Conservation (phyloP, 148 eudicot species). For the Suaeda aralocaspica region DNA sequence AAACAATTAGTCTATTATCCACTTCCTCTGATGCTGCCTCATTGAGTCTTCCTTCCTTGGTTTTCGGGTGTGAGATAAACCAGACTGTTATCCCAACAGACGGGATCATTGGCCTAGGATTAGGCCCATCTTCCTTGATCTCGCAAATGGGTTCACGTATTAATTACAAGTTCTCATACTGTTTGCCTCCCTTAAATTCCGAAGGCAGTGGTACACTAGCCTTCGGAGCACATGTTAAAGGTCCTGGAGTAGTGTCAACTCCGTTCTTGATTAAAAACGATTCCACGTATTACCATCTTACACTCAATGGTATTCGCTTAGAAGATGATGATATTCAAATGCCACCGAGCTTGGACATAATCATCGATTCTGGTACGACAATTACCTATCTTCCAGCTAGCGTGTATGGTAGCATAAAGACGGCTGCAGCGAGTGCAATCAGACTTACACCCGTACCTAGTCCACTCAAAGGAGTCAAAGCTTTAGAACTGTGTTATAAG, state of each 20-base stretch:
- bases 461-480: background rate
- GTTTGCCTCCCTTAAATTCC: constrained; percentile 28
- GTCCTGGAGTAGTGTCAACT: constrained; percentile 28
- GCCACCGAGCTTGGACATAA: constrained; percentile 8
- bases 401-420: constrained; percentile 15
- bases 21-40: background rate
- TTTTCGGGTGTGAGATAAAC: constrained; percentile 31
- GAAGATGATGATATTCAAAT: background rate
- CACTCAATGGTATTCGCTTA: constrained; percentile 19
- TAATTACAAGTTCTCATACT: constrained; percentile 40
- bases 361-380: constrained; percentile 38
- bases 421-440: constrained; percentile 7
- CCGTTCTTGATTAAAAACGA: constrained; percentile 16
- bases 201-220: constrained; percentile 25
- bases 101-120: constrained; percentile 42
- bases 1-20: constrained; percentile 23
- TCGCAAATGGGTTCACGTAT: constrained; percentile 35
- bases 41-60: background rate
- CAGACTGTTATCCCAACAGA: constrained; percentile 18
- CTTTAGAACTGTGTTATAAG: constrained; percentile 20
- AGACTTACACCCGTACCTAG: background rate
- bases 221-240: constrained; percentile 25
- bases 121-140: constrained; percentile 31
- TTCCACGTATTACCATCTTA: constrained; percentile 23
- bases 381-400: constrained; percentile 14